A percentile compares a stretch with the other conserved stretches of the same genome.
Conservation (phyloP, 2,329 filamentous ascomycete genomes). For the Aspergillus calidoustus region DNA sequence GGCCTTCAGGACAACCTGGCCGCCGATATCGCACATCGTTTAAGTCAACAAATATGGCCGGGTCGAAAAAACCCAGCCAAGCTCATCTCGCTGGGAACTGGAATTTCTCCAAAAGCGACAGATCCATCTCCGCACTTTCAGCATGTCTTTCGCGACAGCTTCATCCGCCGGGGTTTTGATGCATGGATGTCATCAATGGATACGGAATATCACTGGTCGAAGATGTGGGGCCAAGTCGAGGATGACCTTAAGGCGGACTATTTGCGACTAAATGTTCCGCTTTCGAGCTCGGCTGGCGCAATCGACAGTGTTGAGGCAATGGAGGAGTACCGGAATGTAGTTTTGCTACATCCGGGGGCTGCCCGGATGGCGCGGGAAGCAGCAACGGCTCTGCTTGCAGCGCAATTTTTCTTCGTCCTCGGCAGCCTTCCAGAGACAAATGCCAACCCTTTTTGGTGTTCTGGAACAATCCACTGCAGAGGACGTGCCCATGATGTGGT, state of each 20-base stretch:
- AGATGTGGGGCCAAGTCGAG: conserved; percentile 12
- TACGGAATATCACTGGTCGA: conserved; percentile 23
- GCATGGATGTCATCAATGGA: conserved; percentile 29
- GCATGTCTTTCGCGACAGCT: conserved; percentile 26
- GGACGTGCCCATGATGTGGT: conserved; percentile 21
- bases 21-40: conserved; percentile 11
- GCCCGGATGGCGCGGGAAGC: conserved; percentile 24
- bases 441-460: conserved; percentile 19
- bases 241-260: conserved; percentile 11
- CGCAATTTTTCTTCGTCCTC: conserved; percentile 24
- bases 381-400: conserved; percentile 22
- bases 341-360: conserved; percentile 19
- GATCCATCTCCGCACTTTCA: conserved; percentile 25
- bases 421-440: conserved; percentile 16
- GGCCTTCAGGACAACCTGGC: conserved; percentile 19
- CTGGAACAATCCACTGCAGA: conserved; percentile 22
- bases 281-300: conserved; percentile 13
- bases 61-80: conserved; percentile 12
- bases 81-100: conserved; percentile 22
- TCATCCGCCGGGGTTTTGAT: conserved; percentile 26
- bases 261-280: conserved; percentile 17
- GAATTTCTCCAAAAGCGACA: conserved; percentile 1
- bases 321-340: conserved; percentile 24
- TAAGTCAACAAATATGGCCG: conserved; percentile 24
- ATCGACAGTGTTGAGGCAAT: conserved; percentile 23